A percentile compares a stretch with the other conserved stretches of the same genome.
phyloP scores from a whole-genome alignment of 768 basidiomycete species.

The Mrakia blollopis region DNA sequence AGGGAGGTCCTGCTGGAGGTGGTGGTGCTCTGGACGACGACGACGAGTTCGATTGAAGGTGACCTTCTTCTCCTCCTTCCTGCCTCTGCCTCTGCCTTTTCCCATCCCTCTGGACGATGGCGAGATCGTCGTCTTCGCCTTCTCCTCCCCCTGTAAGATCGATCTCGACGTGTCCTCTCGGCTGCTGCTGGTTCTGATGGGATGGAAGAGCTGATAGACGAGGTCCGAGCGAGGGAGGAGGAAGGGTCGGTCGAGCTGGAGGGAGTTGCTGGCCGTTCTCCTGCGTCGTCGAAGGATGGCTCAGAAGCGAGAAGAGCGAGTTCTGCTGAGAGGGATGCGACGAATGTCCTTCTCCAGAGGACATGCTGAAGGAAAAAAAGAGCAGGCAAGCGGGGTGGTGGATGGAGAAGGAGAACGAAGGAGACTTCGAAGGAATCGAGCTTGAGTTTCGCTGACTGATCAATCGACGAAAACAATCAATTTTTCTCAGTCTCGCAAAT shows the following conservation, averaged over 20 bases:
- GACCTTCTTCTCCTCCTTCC: background rate
- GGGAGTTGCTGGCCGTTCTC: background rate
- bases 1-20: background rate
- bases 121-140: background rate
- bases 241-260: background rate
- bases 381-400: too few species aligned
- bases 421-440: background rate
- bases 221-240: background rate
- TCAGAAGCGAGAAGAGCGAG: conserved; percentile 1
- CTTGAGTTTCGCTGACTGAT: background rate
- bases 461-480: too few species aligned
- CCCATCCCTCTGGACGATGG: background rate
- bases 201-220: background rate
- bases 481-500: too few species aligned
- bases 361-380: background rate
- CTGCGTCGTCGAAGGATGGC: background rate
- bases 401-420: background rate
- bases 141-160: background rate
- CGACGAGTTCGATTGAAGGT: background rate
- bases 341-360: background rate
- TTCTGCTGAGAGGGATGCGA: background rate
- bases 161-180: background rate
- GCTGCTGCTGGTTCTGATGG: background rate
- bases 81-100: background rate
- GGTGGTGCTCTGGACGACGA: background rate